Base-by-base conservation (phyloP, 176 grass and related monocot species). In the Zoysia japonica region DNA sequence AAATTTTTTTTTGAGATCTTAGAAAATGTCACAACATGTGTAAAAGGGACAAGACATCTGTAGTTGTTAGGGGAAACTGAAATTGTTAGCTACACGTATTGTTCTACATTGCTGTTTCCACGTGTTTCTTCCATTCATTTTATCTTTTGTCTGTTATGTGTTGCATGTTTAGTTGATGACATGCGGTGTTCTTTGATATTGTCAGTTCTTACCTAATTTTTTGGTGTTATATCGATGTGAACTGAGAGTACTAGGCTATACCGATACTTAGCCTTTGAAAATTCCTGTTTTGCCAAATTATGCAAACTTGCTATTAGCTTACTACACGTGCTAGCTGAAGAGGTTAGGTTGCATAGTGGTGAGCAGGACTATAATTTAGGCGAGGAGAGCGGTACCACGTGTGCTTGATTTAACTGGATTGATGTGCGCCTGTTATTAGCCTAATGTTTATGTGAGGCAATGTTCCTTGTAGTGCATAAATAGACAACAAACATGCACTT, bases 401-500 rank as follows among this genome's bases (percentile, higher is more conserved):
- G 11, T 1, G 3, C 8, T 36, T 61, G 11, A 14, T 19, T 68
- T 60, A 55, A 9, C 36, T 75, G 16, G 46, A 75, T 80, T 61
- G 16, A 38, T 13, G 5, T 47, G 20, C 16, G 63, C 69, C 54
- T 75, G 13, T 1, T 64, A 16, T 65, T 43, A 47, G 41, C n/a
- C 12, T 17, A 17, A 42, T 65, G 47, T n/a, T 76, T 65, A 13
- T 60, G 42, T 48, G 17, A 48, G 49, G 17, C 5, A 59, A 13
- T 41, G 54, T 69, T 73, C 9, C 40, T 41, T 38, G 19, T 46
- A 50, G 17, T 53, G 56, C 13, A 79, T 9, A 75, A 80, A 65
- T 76, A 65, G 62, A 64, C 65, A 71, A 28, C 14, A 70, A 55
- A 11, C 19, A 67, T 77, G 11, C 59, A 67, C 65, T 57, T 81